These are phyloP conservation scores for Thecaphora frezii DNA, from an alignment of 1,284 basidiomycete genomes.

Conservation along the genomic window DNA sequence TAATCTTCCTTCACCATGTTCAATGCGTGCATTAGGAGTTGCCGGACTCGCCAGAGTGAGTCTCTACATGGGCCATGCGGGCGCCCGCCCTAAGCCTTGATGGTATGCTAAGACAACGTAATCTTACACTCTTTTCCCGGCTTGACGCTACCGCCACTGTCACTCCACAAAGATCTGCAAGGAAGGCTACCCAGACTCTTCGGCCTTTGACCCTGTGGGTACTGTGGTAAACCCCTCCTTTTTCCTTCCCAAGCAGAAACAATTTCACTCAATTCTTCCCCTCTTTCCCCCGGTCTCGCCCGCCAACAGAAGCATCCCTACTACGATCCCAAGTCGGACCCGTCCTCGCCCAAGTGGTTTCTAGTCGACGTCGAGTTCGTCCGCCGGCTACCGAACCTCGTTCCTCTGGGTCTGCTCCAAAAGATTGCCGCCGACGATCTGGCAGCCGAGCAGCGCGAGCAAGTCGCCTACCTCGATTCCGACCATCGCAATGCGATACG, in stretches of 20 bases:
- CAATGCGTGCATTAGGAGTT: conserved; percentile 65
- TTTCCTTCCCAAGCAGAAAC: conserved; percentile 3
- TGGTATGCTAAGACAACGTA: too few species aligned
- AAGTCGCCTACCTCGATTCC: conserved; percentile 52
- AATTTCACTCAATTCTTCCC: not conserved
- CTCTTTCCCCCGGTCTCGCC: not conserved
- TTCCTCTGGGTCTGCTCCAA: conserved; percentile 77
- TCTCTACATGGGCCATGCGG: too few species aligned
- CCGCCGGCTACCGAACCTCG: conserved; percentile 71
- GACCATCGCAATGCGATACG: conserved; percentile 60
- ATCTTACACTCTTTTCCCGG: too few species aligned
- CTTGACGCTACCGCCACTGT: not conserved
- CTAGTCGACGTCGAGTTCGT: conserved; percentile 76
- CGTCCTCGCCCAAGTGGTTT: conserved; percentile 81
- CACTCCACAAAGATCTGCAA: conserved; percentile 7
- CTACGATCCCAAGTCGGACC: conserved; percentile 80
- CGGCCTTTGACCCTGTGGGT: conserved; percentile 44
- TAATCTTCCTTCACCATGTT: conserved; percentile 7
- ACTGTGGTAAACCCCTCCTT: too few species aligned
- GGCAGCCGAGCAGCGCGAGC: conserved; percentile 68
- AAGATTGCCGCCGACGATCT: conserved; percentile 69
- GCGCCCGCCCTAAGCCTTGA: too few species aligned
- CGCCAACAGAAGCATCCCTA: conserved; percentile 72
- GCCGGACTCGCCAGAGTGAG: conserved; percentile 77
- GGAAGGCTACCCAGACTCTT: conserved; percentile 35